These are phyloP conservation scores for Leptomonas pyrrhocoris DNA, from an alignment of 208 protist species.

Conservation along the genomic window DNA sequence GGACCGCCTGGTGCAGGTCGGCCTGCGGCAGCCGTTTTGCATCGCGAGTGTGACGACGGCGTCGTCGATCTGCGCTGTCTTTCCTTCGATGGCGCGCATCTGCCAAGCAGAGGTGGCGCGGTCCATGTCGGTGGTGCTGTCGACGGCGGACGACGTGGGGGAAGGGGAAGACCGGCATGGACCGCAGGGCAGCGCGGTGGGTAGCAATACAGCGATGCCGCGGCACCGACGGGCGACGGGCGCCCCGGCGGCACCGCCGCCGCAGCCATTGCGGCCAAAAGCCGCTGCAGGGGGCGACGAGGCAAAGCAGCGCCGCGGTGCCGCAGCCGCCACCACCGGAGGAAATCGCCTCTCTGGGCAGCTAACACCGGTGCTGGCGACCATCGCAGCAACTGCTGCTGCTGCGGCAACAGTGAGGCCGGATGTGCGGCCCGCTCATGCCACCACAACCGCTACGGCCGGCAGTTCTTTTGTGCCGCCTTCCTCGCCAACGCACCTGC, in stretches of 20 bases:
- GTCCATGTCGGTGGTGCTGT: conserved; percentile 57
- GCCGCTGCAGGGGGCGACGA: background rate
- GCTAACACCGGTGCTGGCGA: no score
- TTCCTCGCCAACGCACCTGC: conserved; percentile 2
- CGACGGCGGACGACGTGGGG: conserved; percentile 15
- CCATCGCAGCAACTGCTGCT: background rate
- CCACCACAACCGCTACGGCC: background rate
- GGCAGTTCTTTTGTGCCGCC: conserved; percentile 10
- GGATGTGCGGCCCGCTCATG: background rate
- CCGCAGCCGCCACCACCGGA: background rate
- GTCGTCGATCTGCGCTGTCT: conserved; percentile 56
- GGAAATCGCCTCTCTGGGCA: background rate
- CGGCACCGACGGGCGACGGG: background rate
- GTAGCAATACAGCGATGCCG: background rate
- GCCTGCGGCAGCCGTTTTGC: conserved; percentile 52
- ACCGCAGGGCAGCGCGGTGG: background rate
- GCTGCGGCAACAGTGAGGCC: background rate
- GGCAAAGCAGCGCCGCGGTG: background rate
- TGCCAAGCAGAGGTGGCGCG: conserved; percentile 47
- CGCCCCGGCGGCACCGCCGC: background rate
- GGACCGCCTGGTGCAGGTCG: conserved; percentile 49
- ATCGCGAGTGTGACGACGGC: conserved; percentile 45
- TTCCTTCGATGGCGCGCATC: conserved; percentile 39
- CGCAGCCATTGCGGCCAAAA: background rate
- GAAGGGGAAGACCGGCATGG: conserved; percentile 3